phyloP scores from a whole-genome alignment of 2,329 filamentous ascomycete species.

The Colletotrichum sp. region DNA sequence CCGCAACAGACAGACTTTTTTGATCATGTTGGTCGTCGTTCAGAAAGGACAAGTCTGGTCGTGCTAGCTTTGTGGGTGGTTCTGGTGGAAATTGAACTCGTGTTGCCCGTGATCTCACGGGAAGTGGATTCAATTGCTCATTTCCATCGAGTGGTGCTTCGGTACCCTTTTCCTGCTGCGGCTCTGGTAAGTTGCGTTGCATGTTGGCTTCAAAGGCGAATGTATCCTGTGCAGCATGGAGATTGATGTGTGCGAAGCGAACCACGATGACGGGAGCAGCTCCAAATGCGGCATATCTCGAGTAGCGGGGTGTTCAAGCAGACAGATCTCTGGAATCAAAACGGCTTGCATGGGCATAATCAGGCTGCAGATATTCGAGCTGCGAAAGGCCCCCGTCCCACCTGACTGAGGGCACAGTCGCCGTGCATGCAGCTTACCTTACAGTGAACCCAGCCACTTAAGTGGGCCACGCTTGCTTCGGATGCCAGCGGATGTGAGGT shows the following conservation, averaged over 20 bases:
- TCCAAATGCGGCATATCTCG: background rate
- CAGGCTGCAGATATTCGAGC: background rate
- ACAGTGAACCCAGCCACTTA: background rate
- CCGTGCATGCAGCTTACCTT: background rate
- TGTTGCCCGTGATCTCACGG: background rate
- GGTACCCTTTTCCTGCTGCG: background rate
- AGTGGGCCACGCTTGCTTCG: background rate
- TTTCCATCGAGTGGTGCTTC: background rate
- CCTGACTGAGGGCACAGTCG: background rate
- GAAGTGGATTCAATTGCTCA: background rate
- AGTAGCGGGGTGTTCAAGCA: no score
- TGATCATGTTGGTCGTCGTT: background rate
- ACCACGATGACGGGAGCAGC: background rate
- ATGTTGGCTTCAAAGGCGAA: background rate
- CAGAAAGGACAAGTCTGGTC: background rate
- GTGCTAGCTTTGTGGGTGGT: background rate
- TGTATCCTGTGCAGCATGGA: background rate
- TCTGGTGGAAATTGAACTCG: background rate
- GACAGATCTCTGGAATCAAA: no score
- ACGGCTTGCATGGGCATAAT: background rate
- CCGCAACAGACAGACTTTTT: rapidly evolving
- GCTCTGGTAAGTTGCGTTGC: rapidly evolving
- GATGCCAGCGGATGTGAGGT: background rate
- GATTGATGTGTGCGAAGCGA: background rate
- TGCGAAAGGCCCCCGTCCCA: background rate